These are phyloP conservation scores for Bertia moriformis DNA, from an alignment of 2,329 filamentous ascomycete species.

Conservation along the genomic window DNA sequence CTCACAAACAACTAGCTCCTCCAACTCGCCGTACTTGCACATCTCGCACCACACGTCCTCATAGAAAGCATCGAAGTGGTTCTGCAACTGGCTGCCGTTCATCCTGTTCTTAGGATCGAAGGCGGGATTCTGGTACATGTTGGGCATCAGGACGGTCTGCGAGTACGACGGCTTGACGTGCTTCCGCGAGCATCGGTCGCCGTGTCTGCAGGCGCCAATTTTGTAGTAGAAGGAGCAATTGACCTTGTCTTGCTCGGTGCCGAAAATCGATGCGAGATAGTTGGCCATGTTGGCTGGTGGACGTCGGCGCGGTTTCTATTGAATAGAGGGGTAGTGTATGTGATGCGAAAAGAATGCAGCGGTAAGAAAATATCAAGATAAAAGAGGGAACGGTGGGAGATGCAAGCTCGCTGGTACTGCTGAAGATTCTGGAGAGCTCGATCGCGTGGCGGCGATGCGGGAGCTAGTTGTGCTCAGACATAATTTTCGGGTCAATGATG, in stretches of 20 bases:
- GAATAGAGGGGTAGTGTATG: not conserved
- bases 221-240: conserved; percentile 99
- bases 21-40: conserved; percentile 94
- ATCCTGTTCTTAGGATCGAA: conserved; percentile 96
- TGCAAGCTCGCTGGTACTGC: not conserved
- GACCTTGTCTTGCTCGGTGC: conserved; percentile 98
- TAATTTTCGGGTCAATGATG: not conserved
- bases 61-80: conserved; percentile 99
- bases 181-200: conserved; percentile 93
- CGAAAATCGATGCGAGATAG: conserved; percentile 98
- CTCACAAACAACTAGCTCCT: conserved; percentile 96
- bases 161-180: conserved; percentile 98
- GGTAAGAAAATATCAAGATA: not conserved
- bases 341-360: not conserved
- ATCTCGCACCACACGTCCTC: conserved; percentile 99
- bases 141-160: conserved; percentile 93
- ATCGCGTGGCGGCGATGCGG: not conserved
- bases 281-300: conserved; percentile 58
- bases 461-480: not conserved
- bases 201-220: conserved; percentile 96
- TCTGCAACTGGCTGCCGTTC: conserved; percentile 89
- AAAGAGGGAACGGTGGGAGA: not conserved
- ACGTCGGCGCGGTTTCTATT: not conserved
- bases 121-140: conserved; percentile 96
- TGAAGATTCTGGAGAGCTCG: not conserved